Conservation (phyloP, 1,139 yeast genomes). For the Candida mesenterica region DNA sequence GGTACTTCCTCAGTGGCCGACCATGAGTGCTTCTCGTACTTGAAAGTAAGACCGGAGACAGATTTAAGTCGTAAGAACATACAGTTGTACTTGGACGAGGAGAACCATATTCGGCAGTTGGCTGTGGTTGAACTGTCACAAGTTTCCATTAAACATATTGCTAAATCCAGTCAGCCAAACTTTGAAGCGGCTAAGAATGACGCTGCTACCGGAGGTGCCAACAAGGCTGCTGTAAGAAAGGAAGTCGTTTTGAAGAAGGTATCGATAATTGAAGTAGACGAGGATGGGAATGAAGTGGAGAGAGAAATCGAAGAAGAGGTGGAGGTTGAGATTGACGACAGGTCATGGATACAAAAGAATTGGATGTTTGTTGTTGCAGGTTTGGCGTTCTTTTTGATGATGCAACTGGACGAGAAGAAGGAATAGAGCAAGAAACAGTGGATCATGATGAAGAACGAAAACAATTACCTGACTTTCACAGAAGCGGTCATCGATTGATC, state of each 20-base stretch:
- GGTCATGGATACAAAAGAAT: constrained; percentile 53
- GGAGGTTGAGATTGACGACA: constrained; percentile 30
- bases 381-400: constrained; percentile 22
- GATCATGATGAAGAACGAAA: too few species aligned
- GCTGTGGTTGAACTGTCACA: constrained; percentile 4
- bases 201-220: constrained; percentile 9
- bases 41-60: constrained; percentile 8
- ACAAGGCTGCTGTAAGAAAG: constrained; percentile 9
- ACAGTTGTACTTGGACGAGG: constrained; percentile 13
- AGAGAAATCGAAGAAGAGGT: constrained; percentile 25
- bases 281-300: constrained; percentile 26
- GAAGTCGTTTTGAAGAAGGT: constrained; percentile 16
- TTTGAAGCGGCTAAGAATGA: constrained; percentile 21
- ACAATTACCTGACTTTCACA: too few species aligned
- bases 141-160: constrained; percentile 1
- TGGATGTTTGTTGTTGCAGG: constrained; percentile 54
- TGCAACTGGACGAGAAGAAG: constrained; percentile 25
- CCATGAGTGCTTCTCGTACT: constrained; percentile 33
- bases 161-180: constrained; percentile 21
- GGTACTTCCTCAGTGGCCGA: constrained; percentile 29
- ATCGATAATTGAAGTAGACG: constrained; percentile 16
- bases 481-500: too few species aligned
- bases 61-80: constrained; percentile 10
- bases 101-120: constrained; percentile 12
- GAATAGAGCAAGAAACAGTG: neutral